Conservation (phyloP, 345 rosid genomes). For the Salix dunnii region DNA sequence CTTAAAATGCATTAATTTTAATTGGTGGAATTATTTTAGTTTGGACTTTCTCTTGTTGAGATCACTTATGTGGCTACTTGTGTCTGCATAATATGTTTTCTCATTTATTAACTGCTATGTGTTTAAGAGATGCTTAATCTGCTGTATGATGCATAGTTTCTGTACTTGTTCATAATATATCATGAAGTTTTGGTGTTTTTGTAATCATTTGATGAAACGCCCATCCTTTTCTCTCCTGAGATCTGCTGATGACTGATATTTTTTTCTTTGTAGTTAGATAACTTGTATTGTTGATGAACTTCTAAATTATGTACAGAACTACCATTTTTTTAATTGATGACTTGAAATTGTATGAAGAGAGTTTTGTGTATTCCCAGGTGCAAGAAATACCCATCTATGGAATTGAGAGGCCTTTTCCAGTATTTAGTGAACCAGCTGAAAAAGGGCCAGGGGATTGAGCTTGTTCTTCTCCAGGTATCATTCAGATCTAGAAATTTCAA, state of each 20-base stretch:
- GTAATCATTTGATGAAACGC: not conserved
- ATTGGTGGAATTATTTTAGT: not conserved
- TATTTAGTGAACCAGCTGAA: slow-evolving; percentile 94
- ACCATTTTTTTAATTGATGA: not conserved
- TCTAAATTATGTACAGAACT: not conserved
- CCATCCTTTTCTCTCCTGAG: not conserved
- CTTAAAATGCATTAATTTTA: not conserved
- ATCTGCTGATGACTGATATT: not conserved
- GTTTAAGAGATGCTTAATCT: not conserved
- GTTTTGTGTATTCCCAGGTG: slow-evolving; percentile 50
- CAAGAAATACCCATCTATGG: slow-evolving; percentile 99
- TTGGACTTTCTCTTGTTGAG: not conserved
- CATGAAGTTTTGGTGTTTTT: not conserved
- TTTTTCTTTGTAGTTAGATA: not conserved
- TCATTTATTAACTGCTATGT: not conserved
- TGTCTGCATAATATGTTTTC: not conserved
- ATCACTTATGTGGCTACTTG: not conserved
- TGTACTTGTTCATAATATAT: not conserved
- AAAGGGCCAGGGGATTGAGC: slow-evolving; percentile 96
- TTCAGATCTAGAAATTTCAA: slow-evolving; percentile 15
- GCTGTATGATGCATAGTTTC: not conserved
- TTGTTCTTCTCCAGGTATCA: slow-evolving; percentile 86
- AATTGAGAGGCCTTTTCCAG: slow-evolving; percentile 95
- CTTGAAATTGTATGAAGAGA: slow-evolving; percentile 5
- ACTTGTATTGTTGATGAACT: not conserved